Evolutionary conservation across 805 yeast genomes (phyloP).

Genomic region (Zygosaccharomyces bailii): DNA sequence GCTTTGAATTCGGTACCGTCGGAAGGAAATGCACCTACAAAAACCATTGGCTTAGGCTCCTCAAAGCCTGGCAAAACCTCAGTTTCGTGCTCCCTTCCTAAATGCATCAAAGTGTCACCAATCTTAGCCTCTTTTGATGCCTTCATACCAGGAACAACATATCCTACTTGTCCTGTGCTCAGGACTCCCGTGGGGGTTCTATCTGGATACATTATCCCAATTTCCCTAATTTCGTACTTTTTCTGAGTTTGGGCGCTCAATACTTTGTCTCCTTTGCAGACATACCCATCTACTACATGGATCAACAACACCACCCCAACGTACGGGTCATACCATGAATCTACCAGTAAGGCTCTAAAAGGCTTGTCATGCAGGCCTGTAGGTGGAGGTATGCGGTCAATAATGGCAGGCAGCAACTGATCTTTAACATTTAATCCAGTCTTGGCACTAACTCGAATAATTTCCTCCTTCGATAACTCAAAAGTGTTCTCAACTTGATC

Average conservation of each 20-base stretch:
- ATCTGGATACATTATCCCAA: slow-evolving; percentile 95
- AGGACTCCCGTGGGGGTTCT: slow-evolving; percentile 59
- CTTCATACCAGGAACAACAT: slow-evolving; percentile 92
- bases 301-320: slow-evolving; percentile 87
- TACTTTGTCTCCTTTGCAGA: slow-evolving; percentile 71
- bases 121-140: slow-evolving; percentile 79
- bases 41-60: slow-evolving; percentile 97
- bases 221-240: slow-evolving; percentile 83
- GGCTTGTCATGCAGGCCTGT: slow-evolving; percentile 59
- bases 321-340: slow-evolving; percentile 94
- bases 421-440: slow-evolving; percentile 75
- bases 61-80: slow-evolving; percentile 92
- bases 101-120: slow-evolving; percentile 82
- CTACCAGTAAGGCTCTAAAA: slow-evolving; percentile 61
- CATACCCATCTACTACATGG: slow-evolving; percentile 76
- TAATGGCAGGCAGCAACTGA: slow-evolving; percentile 72
- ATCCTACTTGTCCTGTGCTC: slow-evolving; percentile 91
- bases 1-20: slow-evolving; percentile 87
- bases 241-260: slow-evolving; percentile 72
- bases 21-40: slow-evolving; percentile 96
- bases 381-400: slow-evolving; percentile 80
- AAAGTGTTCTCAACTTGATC: slow-evolving; percentile 84
- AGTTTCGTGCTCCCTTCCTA: slow-evolving; percentile 49
- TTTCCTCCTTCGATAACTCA: slow-evolving; percentile 70
- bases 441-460: slow-evolving; percentile 86